phyloP scores from a whole-genome alignment of 2,329 filamentous ascomycete species.

The Colletotrichum phormii region DNA sequence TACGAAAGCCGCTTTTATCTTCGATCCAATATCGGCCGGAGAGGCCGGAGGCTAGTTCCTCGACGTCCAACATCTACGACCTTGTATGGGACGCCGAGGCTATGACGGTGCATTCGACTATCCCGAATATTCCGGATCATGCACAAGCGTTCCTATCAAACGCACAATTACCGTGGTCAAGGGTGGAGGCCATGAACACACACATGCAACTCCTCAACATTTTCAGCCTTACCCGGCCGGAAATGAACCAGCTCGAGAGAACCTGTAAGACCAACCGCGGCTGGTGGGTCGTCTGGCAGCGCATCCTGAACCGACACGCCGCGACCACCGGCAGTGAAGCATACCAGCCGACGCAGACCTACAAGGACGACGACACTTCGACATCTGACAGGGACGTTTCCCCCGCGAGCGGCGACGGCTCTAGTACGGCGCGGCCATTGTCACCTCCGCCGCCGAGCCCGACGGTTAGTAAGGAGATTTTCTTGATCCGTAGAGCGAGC shows the following conservation, averaged over 20 bases:
- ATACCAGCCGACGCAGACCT: neutral
- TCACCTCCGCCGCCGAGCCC: constrained; percentile 3
- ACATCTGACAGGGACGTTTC: constrained; percentile 8
- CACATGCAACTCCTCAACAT: constrained; percentile 73
- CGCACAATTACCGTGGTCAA: constrained; percentile 59
- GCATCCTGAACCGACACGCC: constrained; percentile 57
- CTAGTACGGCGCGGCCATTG: constrained; percentile 3
- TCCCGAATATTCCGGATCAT: constrained; percentile 73
- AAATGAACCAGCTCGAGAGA: constrained; percentile 63
- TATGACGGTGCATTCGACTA: constrained; percentile 70
- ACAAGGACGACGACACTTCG: neutral
- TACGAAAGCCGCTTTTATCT: constrained; percentile 65
- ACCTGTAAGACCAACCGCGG: constrained; percentile 75
- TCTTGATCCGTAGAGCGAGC: constrained; percentile 70
- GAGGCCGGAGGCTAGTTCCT: constrained; percentile 53
- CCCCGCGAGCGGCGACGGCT: constrained; percentile 7
- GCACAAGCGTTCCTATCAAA: constrained; percentile 26
- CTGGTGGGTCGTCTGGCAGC: constrained; percentile 78
- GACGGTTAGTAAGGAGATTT: constrained; percentile 66
- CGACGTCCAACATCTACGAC: constrained; percentile 65
- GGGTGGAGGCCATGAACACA: constrained; percentile 72
- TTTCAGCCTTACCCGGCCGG: constrained; percentile 58
- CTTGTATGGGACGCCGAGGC: constrained; percentile 70
- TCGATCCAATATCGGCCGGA: constrained; percentile 69
- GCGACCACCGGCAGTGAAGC: neutral